Evolutionary conservation across 345 rosid genomes (phyloP).

Genomic region (Hirschfeldia incana): DNA sequence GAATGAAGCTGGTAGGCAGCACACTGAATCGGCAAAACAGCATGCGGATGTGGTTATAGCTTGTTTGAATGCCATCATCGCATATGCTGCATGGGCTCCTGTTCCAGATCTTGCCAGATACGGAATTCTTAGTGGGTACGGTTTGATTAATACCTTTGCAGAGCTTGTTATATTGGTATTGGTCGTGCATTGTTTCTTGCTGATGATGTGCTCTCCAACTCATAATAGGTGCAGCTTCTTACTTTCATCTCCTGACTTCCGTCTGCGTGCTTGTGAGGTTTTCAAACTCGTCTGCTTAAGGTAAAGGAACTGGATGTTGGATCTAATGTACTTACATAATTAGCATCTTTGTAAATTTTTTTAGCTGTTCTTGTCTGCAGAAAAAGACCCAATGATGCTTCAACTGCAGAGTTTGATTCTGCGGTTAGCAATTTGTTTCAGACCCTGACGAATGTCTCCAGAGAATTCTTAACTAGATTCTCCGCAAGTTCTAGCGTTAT

Average conservation of each 20-base stretch:
- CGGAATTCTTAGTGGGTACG: slow-evolving; percentile 86
- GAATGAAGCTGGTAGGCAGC: slow-evolving; percentile 63
- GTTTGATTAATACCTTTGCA: slow-evolving; percentile 8
- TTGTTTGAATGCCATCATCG: slow-evolving; percentile 75
- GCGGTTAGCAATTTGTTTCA: slow-evolving; percentile 69
- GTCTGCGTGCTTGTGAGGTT: slow-evolving; percentile 91
- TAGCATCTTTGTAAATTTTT: background rate
- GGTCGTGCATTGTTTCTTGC: slow-evolving; percentile 1
- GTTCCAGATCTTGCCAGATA: slow-evolving; percentile 78
- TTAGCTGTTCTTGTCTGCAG: slow-evolving; percentile 43
- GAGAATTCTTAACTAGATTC: slow-evolving; percentile 67
- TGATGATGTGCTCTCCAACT: slow-evolving; percentile 8
- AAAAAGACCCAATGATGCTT: slow-evolving; percentile 69
- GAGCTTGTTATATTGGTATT: background rate
- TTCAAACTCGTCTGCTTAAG: slow-evolving; percentile 84
- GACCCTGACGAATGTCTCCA: slow-evolving; percentile 67
- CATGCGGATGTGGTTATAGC: slow-evolving; percentile 87
- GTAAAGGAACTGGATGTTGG: slow-evolving; percentile 42
- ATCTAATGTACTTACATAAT: slow-evolving; percentile 2
- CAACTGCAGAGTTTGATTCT: slow-evolving; percentile 75
- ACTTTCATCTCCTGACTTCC: slow-evolving; percentile 80
- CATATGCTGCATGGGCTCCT: slow-evolving; percentile 97
- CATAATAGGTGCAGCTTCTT: slow-evolving; percentile 67
- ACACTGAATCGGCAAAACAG: slow-evolving; percentile 73
- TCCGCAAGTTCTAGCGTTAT: slow-evolving; percentile 48